Evolutionary conservation across 2,329 filamentous ascomycete genomes (phyloP).

Genomic region (Aspergillus felis): DNA sequence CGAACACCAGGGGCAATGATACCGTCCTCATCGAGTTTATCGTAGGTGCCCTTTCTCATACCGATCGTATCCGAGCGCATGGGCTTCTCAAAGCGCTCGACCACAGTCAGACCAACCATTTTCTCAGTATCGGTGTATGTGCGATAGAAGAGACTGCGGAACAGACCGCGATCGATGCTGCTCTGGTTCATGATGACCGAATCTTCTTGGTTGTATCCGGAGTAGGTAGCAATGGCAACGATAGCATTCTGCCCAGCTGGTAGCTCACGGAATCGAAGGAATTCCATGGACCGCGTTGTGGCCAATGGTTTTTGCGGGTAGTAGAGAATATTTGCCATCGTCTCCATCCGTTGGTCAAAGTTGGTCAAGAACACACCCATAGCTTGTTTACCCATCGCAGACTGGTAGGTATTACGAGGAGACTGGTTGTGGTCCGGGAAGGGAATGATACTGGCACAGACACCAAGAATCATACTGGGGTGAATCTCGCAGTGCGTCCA

Average conservation of each 20-base stretch:
- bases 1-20: constrained; percentile 90
- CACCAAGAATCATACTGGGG: constrained; percentile 96
- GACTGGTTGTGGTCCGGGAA: constrained; percentile 99
- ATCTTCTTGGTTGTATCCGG: constrained; percentile 99
- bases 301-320: constrained; percentile 97
- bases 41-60: constrained; percentile 91
- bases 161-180: constrained; percentile 94
- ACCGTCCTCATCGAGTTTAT: constrained; percentile 96
- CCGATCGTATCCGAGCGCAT: constrained; percentile 82
- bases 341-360: constrained; percentile 95
- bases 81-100: constrained; percentile 95
- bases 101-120: constrained; percentile 85
- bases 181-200: constrained; percentile 99
- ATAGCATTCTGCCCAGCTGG: constrained; percentile 98
- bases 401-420: constrained; percentile 97
- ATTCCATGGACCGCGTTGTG: constrained; percentile 97
- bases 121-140: constrained; percentile 98
- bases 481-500: constrained; percentile 99
- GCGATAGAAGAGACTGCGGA: constrained; percentile 96
- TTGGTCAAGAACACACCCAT: constrained; percentile 99
- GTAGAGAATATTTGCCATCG: constrained; percentile 98
- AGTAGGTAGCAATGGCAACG: constrained; percentile 95
- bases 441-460: constrained; percentile 98
- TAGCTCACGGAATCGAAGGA: constrained; percentile 94
- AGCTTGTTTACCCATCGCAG: constrained; percentile 99